Conservation (phyloP, 305 asterid genomes). For the Solanum hybrid region DNA sequence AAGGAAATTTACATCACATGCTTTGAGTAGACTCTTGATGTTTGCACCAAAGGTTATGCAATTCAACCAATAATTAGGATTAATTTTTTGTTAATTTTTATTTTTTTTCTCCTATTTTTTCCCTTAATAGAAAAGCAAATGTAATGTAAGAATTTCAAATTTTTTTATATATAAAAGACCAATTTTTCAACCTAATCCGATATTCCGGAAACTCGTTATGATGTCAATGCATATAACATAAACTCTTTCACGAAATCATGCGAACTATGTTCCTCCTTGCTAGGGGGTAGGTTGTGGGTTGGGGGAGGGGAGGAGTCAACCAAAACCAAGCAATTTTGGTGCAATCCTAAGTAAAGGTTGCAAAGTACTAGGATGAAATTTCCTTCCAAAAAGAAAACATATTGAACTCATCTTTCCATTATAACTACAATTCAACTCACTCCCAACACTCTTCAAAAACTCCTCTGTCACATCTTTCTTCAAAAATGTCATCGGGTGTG, state of each 20-base stretch:
- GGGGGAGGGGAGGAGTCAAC: background rate
- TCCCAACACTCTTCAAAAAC: slow-evolving; percentile 32
- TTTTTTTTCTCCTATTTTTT: too few relatives aligned
- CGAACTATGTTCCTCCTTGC: background rate
- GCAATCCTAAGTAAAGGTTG: slow-evolving; percentile 49
- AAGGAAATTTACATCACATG: slow-evolving; percentile 48
- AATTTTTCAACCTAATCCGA: background rate
- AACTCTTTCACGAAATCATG: background rate
- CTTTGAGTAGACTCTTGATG: slow-evolving; percentile 53
- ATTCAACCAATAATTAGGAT: slow-evolving; percentile 22
- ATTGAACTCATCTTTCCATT: slow-evolving; percentile 38
- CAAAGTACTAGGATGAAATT: slow-evolving; percentile 61
- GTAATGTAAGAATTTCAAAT: background rate
- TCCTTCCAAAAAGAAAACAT: slow-evolving; percentile 66
- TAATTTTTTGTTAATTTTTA: background rate
- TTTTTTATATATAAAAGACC: background rate
- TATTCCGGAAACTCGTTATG: background rate
- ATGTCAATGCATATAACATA: background rate
- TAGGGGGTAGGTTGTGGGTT: background rate
- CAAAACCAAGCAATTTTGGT: slow-evolving; percentile 32
- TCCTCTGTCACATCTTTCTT: slow-evolving; percentile 24
- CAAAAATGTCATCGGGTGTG: slow-evolving; percentile 39
- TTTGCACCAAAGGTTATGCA: slow-evolving; percentile 74
- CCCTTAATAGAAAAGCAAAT: background rate
- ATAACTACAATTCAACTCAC: slow-evolving; percentile 36